These are phyloP conservation scores for Diaporthe batatas DNA, from an alignment of 2,329 filamentous ascomycete genomes.

Conservation along the genomic window DNA sequence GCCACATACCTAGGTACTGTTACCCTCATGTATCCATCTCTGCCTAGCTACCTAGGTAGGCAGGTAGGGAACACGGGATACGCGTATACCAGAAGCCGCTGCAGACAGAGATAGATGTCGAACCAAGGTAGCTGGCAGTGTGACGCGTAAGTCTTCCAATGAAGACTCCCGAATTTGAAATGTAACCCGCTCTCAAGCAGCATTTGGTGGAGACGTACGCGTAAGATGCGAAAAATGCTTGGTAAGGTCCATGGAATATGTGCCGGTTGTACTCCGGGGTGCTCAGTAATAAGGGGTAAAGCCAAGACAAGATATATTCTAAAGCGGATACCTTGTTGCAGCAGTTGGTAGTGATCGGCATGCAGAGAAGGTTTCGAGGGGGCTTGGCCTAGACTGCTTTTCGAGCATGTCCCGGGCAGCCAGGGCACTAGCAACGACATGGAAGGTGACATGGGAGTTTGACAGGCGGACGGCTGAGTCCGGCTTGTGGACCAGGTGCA, in stretches of 20 bases:
- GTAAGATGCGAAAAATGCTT: neutral
- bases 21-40: neutral
- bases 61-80: neutral
- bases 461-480: neutral
- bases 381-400: neutral
- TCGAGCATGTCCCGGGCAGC: neutral
- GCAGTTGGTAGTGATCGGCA: neutral
- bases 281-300: neutral
- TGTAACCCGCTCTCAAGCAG: neutral
- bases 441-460: neutral
- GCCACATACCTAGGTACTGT: neutral
- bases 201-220: constrained; percentile 6
- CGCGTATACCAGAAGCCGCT: neutral
- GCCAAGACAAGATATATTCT: constrained; percentile 20
- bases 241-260: neutral
- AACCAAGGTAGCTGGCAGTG: neutral
- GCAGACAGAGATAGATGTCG: neutral
- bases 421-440: neutral
- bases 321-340: constrained; percentile 1
- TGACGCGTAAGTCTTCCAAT: constrained; percentile 20
- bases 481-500: neutral
- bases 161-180: neutral
- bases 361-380: neutral
- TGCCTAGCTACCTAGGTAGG: neutral
- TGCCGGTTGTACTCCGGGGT: neutral